phyloP scores from a whole-genome alignment of 768 basidiomycete genomes.

The Hydnum rufescens region DNA sequence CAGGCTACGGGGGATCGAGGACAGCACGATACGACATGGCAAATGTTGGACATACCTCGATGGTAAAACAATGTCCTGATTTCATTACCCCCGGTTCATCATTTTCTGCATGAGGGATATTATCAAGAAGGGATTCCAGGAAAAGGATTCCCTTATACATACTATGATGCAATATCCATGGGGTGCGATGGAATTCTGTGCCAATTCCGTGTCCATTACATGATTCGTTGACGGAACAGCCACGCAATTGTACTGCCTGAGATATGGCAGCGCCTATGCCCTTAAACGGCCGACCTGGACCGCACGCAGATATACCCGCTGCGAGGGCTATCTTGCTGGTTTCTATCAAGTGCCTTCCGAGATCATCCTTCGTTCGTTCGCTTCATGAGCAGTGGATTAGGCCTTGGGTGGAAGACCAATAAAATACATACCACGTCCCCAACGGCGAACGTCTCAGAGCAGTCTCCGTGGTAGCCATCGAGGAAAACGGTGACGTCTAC shows the following conservation, averaged over 20 bases:
- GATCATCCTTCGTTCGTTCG: conserved; percentile 45
- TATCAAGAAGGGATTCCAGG: not conserved
- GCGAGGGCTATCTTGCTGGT: conserved; percentile 45
- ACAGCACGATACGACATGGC: not conserved
- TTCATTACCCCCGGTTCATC: conserved; percentile 65
- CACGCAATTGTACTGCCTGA: conserved; percentile 20
- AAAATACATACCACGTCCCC: conserved; percentile 43
- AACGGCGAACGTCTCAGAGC: conserved; percentile 64
- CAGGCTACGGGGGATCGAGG: conserved; percentile 29
- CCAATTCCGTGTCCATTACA: conserved; percentile 85
- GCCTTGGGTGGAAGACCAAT: not conserved
- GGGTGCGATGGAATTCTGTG: conserved; percentile 52
- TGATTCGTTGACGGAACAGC: conserved; percentile 46
- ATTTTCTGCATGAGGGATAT: conserved; percentile 33
- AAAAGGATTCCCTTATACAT: conserved; percentile 16
- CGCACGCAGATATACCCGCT: conserved; percentile 53
- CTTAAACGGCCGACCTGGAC: conserved; percentile 46
- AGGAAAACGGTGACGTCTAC: conserved; percentile 72
- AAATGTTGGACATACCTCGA: conserved; percentile 37
- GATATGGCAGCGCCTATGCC: conserved; percentile 56
- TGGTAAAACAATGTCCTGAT: conserved; percentile 81
- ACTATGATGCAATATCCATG: conserved; percentile 72
- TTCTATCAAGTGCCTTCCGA: conserved; percentile 42
- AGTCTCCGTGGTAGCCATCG: conserved; percentile 80
- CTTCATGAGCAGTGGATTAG: conserved; percentile 2